Evolutionary conservation across 352 stramenopile genomes (phyloP), one percentile per base, ranked within the genome.

Genomic region (Globisporangium echinulatum): DNA sequence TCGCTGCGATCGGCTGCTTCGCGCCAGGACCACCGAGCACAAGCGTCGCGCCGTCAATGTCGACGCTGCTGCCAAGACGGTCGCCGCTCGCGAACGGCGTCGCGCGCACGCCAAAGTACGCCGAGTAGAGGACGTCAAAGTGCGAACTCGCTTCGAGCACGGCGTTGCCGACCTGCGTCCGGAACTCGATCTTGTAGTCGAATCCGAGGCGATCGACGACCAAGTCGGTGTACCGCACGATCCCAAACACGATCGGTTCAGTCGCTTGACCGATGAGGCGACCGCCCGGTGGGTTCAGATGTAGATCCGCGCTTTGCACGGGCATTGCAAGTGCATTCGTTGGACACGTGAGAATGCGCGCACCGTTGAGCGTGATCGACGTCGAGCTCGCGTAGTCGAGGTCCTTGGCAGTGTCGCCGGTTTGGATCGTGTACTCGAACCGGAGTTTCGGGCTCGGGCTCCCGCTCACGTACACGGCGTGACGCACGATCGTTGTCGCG

Each of bases 371-470:
- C 13, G 81, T 65, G n/a, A 94, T 49, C 1, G 83, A 71, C 2
- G 67, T 63, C 5, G 78, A 77, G 39, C 65, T 69, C 0, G 80
- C 71, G 56, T 94, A 94, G 38, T 94, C 85, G 7, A 94, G 58
- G 46, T 83, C 69, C 4, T 56, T 66, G 0, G 83, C 58, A 5
- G 75, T 86, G 51, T 95, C 85, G 15, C 84, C 85, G 2, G 80
- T 90, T 49, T 85, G 70, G 5, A 95, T 70, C 2, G 64, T 77
- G 60, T 94, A 95, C 58, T 90, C 69, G 25, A 95, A 95, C 1
- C 77, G 71, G 19, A 95, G 49, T 7, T 63, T 75, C 0, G 63
- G 65, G 33, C 75, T 67, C 1, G 72, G 68, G 50, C 76, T 87
- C 4, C 77, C 80, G 36, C 82, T 77, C 14, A 85, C 64, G 39